Conservation (phyloP, 73 alveolate species). For the Stentor roeselii region DNA sequence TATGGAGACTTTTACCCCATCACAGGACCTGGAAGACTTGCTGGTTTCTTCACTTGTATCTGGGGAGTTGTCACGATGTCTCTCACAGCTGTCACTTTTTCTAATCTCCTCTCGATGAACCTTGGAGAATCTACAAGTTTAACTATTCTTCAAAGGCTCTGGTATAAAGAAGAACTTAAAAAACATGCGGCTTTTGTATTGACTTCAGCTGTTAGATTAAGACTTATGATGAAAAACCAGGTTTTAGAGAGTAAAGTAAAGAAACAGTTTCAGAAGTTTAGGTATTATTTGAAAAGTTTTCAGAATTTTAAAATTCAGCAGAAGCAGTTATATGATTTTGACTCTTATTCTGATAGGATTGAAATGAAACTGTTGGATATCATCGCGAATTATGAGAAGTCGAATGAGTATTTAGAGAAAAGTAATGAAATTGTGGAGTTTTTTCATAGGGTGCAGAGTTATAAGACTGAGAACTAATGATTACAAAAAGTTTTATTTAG, state of each 20-base stretch:
- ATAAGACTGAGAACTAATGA: no score
- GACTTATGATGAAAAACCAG: neutral
- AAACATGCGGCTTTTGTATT: conserved; percentile 42
- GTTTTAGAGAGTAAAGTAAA: neutral
- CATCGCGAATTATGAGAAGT: neutral
- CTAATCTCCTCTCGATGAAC: conserved; percentile 59
- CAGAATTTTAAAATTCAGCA: neutral
- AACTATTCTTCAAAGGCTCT: conserved; percentile 44
- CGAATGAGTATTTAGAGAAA: neutral
- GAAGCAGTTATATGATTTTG: conserved; percentile 16
- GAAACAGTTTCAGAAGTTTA: neutral
- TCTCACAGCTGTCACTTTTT: conserved; percentile 62
- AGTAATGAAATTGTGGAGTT: neutral
- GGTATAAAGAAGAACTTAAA: conserved; percentile 45
- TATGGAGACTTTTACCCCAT: conserved; percentile 85
- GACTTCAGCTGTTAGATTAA: conserved; percentile 22
- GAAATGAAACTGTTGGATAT: conserved; percentile 16
- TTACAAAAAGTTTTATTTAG: no score
- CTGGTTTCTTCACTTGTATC: conserved; percentile 70
- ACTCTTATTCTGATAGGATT: neutral
- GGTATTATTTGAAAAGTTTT: neutral
- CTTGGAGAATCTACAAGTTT: conserved; percentile 54
- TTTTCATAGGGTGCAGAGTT: no score
- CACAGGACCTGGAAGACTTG: conserved; percentile 77
- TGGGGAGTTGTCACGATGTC: conserved; percentile 80